A percentile compares a stretch with the other conserved stretches of the same genome.
These are phyloP conservation scores for Cyamopsis tetragonoloba DNA, from an alignment of 306 rosid species.

Conservation along the genomic window DNA sequence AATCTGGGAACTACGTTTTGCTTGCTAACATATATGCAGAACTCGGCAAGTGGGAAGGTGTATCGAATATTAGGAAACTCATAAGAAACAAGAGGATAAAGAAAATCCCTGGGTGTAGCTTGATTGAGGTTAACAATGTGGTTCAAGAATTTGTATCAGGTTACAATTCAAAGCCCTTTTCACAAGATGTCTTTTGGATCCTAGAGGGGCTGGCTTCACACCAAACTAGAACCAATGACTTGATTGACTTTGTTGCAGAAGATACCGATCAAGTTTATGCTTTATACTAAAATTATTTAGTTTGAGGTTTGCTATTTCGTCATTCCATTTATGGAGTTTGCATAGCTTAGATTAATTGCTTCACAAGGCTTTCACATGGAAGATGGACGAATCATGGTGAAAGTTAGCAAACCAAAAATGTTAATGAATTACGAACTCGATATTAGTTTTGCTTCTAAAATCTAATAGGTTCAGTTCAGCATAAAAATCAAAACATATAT, in stretches of 20 bases:
- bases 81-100: conserved; percentile 53
- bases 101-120: conserved; percentile 77
- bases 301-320: background rate
- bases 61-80: conserved; percentile 56
- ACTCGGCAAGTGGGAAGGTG: conserved; percentile 69
- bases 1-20: conserved; percentile 73
- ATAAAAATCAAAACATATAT: conserved; percentile 2
- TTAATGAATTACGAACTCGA: background rate
- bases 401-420: conserved; percentile 5
- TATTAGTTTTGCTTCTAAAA: background rate
- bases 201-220: conserved; percentile 41
- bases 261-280: background rate
- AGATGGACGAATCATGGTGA: background rate
- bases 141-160: conserved; percentile 64
- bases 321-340: background rate
- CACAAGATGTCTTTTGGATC: conserved; percentile 47
- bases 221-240: conserved; percentile 24
- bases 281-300: background rate
- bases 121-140: conserved; percentile 53
- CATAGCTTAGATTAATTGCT: background rate
- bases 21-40: conserved; percentile 77
- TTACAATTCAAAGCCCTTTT: conserved; percentile 53
- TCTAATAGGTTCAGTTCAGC: conserved; percentile 10
- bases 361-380: background rate
- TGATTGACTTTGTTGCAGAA: conserved; percentile 23